Base-by-base conservation (phyloP, 805 yeast species). In the Metschnikowia shivogae region DNA sequence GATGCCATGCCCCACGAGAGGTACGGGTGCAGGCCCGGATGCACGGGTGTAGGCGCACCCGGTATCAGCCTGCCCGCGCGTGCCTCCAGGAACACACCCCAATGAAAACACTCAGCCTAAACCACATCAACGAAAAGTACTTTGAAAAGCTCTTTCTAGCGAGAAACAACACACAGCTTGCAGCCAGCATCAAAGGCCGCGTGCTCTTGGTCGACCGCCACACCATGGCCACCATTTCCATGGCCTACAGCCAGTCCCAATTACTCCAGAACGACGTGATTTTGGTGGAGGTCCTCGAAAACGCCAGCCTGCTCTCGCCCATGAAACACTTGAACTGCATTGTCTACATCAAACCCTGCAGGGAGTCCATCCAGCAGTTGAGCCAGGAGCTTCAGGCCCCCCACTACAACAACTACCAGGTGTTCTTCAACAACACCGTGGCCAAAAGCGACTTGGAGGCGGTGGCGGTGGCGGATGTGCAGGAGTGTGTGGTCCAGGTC, bases 401-500 rank as follows among this genome's bases (percentile, higher is more conserved):
- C 0, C 89, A 82, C 55, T 93, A 89, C 66, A 78, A 82, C 30
- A 74, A 73, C 30, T 93, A 93, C 64, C 83, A 84, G 57, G 62
- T 93, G 14, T 88, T 74, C 57, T 89, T 92, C 72, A 85, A 81
- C 60, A 89, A 89, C 61, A 70, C 80, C 12, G 75, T 90, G 27
- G 73, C 80, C 42, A 93, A 92, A 65, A 72, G 82, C 22, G 86
- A 87, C 51, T 63, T 93, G 54, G 99, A 93, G 61, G 74, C 86
- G 41, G 61, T 93, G 38, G 98, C 99, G 0, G 96, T 89, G 62
- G 78, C 87, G 3, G 99, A 93, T 63, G 93, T 87, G 58, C 73
- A 82, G 56, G 98, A 92, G 60, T 80, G 81, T 8, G 85, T 93
- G 8, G 68, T 74, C 5, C 78, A 78, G 47, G 89, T 93, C 4